Evolutionary conservation across 2,329 filamentous ascomycete genomes (phyloP).

Genomic region (Hirsutella rhossiliensis): DNA sequence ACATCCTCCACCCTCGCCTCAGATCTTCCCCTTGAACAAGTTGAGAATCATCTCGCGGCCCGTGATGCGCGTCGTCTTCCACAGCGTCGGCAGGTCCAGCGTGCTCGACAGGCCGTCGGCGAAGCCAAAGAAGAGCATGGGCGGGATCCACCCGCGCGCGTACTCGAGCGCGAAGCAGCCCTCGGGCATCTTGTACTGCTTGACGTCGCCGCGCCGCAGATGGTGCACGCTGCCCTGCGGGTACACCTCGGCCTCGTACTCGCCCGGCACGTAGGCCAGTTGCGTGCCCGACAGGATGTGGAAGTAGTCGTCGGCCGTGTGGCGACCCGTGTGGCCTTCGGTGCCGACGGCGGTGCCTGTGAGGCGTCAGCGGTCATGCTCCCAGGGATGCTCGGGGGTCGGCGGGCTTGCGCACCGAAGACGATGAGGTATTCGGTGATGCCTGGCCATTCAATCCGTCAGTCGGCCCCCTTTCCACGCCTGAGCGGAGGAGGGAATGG

Average conservation of each 20-base stretch:
- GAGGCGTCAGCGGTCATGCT: neutral
- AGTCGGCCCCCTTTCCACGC: neutral
- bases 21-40: conserved; percentile 59
- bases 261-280: conserved; percentile 58
- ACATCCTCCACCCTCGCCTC: conserved; percentile 10
- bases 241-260: conserved; percentile 59
- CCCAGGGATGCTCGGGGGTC: neutral
- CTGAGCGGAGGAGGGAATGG: conserved; percentile 1
- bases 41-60: conserved; percentile 66
- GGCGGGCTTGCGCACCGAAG: conserved; percentile 40
- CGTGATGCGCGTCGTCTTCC: conserved; percentile 64
- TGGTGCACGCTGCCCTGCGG: conserved; percentile 58
- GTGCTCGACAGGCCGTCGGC: conserved; percentile 72
- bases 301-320: conserved; percentile 92
- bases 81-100: conserved; percentile 74
- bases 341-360: conserved; percentile 63
- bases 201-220: conserved; percentile 56
- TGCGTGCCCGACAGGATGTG: conserved; percentile 74
- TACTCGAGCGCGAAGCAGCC: conserved; percentile 74
- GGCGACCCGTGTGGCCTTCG: conserved; percentile 77
- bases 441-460: conserved; percentile 23
- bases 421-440: conserved; percentile 86
- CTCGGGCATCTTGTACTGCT: conserved; percentile 74
- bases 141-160: conserved; percentile 80
- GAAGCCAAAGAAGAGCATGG: conserved; percentile 84